phyloP scores from a whole-genome alignment of 148 eudicot species.

The Chenopodium suecicum region DNA sequence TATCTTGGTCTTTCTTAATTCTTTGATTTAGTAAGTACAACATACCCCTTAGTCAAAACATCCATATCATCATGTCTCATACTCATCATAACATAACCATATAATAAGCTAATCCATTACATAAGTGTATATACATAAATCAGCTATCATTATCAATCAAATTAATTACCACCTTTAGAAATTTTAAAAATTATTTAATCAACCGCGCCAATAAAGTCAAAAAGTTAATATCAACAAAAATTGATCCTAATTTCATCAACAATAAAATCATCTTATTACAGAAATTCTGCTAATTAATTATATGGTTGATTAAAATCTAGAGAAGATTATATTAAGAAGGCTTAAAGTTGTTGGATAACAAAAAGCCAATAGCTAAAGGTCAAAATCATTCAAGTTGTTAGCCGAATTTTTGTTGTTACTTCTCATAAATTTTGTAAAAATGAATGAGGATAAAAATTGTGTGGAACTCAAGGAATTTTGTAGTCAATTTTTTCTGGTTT shows the following conservation, averaged over 20 bases:
- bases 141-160: conserved; percentile 4
- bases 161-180: background rate
- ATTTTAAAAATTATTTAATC: background rate
- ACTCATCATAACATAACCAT: background rate
- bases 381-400: conserved; percentile 4
- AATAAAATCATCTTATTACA: too few relatives aligned
- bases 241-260: too few relatives aligned
- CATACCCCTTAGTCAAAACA: conserved; percentile 13
- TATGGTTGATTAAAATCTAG: background rate
- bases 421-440: background rate
- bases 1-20: background rate
- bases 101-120: background rate
- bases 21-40: background rate
- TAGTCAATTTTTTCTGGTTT: background rate
- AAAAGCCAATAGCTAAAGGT: conserved; percentile 2
- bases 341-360: conserved; percentile 1
- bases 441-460: conserved; percentile 14
- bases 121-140: background rate
- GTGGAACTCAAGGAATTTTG: conserved; percentile 24
- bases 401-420: conserved; percentile 6
- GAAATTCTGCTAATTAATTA: background rate
- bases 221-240: too few relatives aligned
- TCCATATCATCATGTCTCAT: background rate
- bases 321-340: background rate
- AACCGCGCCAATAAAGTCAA: background rate